Evolutionary conservation across 2,329 filamentous ascomycete species (phyloP), one percentile per base, ranked within the genome.

Genomic region (Monosporascus sp.): DNA sequence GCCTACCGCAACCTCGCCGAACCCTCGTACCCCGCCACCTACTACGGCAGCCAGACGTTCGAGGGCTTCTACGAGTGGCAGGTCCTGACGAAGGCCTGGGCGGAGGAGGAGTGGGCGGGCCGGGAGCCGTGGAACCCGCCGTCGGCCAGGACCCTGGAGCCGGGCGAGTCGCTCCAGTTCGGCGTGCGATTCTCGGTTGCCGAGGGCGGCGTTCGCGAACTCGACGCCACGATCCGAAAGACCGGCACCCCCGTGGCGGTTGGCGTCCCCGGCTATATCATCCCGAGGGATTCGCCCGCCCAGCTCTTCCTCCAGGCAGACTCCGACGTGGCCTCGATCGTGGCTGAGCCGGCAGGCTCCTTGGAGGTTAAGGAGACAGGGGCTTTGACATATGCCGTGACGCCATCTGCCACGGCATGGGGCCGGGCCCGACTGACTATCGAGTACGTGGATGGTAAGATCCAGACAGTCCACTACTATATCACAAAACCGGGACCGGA

Each of bases 41-140:
- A 57, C 9, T 83, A 84, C 60, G 71, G 69, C 5, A 78, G 74
- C 46, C 81, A 84, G 58, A 79, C 75, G 0, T 85, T 80, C 54
- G 81, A 85, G 59, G 81, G 81, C 0, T 76, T 80, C 55, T 85
- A 85, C 54, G 80, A 83, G 58, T 85, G 80, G 80, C 77, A 83
- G 58, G 72, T 78, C 0, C 70, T 80, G 50, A 77, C 73, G 14
- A 72, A 75, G 52, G 80, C 80, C 0, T 84, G 75, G 66, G 78
- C 78, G 0, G 77, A 83, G 55, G 75, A 75, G 0, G 80, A 85
- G 59, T 85, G 81, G 82, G 71, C 68, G 1, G 61, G 53, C 0
- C 68, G 65, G 0, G 62, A 70, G 2, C 80, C 81, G 0, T 85
- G 82, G 82, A 85, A 85, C 58, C 40, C 65, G 3, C 72, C 80